Base-by-base conservation (phyloP, 768 basidiomycete species). In the Boletales sp. region DNA sequence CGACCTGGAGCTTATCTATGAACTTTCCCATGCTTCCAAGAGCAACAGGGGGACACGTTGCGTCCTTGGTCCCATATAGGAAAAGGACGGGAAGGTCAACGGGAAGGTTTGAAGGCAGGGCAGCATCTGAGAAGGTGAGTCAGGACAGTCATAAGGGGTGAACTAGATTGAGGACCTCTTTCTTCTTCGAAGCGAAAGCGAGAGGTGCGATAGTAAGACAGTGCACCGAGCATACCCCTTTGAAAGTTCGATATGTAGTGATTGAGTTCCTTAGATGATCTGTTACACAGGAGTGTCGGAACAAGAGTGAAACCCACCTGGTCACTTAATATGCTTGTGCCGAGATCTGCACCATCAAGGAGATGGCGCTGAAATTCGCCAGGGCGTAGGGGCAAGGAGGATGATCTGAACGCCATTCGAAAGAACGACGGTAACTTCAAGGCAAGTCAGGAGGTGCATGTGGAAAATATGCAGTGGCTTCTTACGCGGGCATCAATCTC, bases 201-300 rank as follows among this genome's bases (percentile, higher is more conserved):
- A 12, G 71, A 64, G 2, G 85, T 88, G 30, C 87, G 79, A 55
- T 90, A 90, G 62, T 87, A 91, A 50, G 85, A 86, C n/a, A 89
- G 65, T 4, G 88, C 86, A 2, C 86, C 87, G 17, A 74, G 72
- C 80, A 91, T 81, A 19, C 71, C 71, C 15, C 77, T 70, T 21
- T 66, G 54, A 17, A 80, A 74, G 48, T 76, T 67, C 5, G 72
- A 61, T 14, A 72, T 19, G 56, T 86, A 83, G 52, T 78, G 78
- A 18, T 74, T 62, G 15, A 80, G 65, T 58, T 88, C 86, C 84
- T 86, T 57, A 8, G 17, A 50, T 17, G 43, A n/a, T 48, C 10
- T 19, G 46, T 58, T 13, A 62, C 40, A 45, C 29, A 17, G 8
- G 34, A 30, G 11, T 6, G n/a, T 8, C 39, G 13, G 18, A 52